Percentiles rank a stretch among this genome's conserved stretches.
Evolutionary conservation across 164 flowering plant genomes (phyloP).

Genomic region (Buxus sempervirens): DNA sequence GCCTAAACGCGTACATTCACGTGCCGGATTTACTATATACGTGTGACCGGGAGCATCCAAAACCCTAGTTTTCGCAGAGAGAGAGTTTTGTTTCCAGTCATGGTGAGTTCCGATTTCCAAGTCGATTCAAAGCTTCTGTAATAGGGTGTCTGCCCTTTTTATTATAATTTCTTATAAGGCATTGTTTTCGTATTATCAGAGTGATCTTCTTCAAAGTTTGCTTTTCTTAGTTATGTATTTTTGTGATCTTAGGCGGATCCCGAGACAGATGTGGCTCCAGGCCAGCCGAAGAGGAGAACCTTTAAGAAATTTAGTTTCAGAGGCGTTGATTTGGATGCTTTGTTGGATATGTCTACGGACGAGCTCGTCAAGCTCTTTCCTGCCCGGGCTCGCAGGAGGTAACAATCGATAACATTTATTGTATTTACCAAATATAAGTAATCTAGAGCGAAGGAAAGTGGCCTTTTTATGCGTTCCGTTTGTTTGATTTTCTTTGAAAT

Average conservation of each 20-base stretch:
- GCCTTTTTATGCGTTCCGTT: not conserved
- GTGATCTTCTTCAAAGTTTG: not conserved
- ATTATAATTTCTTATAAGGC: too few species aligned
- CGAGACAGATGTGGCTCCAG: slow-evolving; percentile 22
- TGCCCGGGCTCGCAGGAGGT: slow-evolving; percentile 31
- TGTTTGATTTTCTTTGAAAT: not conserved
- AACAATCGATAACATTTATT: not conserved
- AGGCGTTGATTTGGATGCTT: slow-evolving; percentile 33
- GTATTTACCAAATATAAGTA: too few species aligned
- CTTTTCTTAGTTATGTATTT: too few species aligned
- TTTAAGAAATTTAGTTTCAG: slow-evolving; percentile 31
- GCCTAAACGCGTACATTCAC: too few species aligned
- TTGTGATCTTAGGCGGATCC: slow-evolving; percentile 9
- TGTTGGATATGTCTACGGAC: slow-evolving; percentile 30
- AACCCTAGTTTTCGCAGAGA: not conserved
- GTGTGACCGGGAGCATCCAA: not conserved
- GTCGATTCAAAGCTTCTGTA: not conserved
- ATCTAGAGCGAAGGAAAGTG: too few species aligned
- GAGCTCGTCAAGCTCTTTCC: slow-evolving; percentile 33
- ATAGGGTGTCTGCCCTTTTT: not conserved
- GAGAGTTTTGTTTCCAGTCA: not conserved
- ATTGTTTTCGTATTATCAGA: not conserved
- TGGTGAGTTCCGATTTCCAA: slow-evolving; percentile 15
- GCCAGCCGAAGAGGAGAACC: slow-evolving; percentile 30
- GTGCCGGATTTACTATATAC: too few species aligned